Evolutionary conservation across 352 stramenopile species (phyloP).

Genomic region (Pythium vanterpoolii): DNA sequence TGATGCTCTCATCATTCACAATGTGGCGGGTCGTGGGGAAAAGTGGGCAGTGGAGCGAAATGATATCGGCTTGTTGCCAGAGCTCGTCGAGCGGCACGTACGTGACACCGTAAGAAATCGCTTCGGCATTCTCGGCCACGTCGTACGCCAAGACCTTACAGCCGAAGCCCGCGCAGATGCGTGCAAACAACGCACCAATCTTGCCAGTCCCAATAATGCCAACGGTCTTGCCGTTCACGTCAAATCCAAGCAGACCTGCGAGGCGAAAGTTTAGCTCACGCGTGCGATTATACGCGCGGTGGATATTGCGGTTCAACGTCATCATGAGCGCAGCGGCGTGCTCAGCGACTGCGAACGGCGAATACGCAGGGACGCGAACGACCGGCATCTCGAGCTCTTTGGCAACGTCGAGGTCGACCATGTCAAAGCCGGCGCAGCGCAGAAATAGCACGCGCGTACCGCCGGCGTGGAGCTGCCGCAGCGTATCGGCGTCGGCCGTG

Average conservation of each 20-base stretch:
- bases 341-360: conserved; percentile 76
- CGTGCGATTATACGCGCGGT: conserved; percentile 72
- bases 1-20: conserved; percentile 78
- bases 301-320: conserved; percentile 80
- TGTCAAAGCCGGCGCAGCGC: conserved; percentile 79
- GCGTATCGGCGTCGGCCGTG: conserved; percentile 48
- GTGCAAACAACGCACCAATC: conserved; percentile 49
- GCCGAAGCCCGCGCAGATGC: conserved; percentile 34
- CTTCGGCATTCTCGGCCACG: conserved; percentile 49
- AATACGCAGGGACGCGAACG: conserved; percentile 71
- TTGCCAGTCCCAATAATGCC: conserved; percentile 61
- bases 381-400: conserved; percentile 61
- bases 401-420: conserved; percentile 60
- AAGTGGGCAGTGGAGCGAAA: conserved; percentile 86
- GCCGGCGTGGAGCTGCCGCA: conserved; percentile 48
- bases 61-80: conserved; percentile 73
- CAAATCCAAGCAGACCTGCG: conserved; percentile 53
- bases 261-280: conserved; percentile 77
- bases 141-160: conserved; percentile 62
- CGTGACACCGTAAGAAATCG: conserved; percentile 37
- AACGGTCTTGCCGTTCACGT: conserved; percentile 69
- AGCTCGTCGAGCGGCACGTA: conserved; percentile 67
- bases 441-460: conserved; percentile 71
- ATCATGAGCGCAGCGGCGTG: conserved; percentile 75
- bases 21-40: conserved; percentile 80